Conservation (phyloP, 441 rosid genomes). For the Eugenia klotzschiana region DNA sequence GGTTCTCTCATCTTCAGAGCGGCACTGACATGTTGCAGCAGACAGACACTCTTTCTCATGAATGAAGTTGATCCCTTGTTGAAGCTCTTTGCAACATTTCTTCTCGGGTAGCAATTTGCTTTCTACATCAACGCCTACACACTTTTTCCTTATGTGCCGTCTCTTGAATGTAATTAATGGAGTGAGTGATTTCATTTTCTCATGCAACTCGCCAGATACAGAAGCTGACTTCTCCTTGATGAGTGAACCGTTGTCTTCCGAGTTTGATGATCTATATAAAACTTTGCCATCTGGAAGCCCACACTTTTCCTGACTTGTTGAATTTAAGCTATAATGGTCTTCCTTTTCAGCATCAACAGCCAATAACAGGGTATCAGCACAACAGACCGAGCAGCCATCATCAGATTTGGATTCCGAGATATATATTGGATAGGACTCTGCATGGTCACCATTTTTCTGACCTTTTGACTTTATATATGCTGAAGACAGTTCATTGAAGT, state of each 20-base stretch:
- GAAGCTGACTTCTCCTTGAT: neutral
- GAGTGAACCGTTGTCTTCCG: neutral
- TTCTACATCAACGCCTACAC: neutral
- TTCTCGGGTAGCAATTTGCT: neutral
- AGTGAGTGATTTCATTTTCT: constrained; percentile 4
- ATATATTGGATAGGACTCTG: neutral
- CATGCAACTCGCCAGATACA: neutral
- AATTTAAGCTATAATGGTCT: neutral
- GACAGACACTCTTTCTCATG: neutral
- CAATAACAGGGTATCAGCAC: constrained; percentile 2
- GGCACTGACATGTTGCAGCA: constrained; percentile 1
- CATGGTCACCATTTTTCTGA: neutral
- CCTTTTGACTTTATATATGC: neutral
- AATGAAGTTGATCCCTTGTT: constrained; percentile 1
- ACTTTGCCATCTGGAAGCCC: neutral
- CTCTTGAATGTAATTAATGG: constrained; percentile 26
- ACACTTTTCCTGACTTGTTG: neutral
- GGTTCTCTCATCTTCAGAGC: constrained; percentile 1
- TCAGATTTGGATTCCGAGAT: neutral
- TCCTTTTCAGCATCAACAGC: neutral
- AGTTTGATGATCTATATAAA: constrained; percentile 5
- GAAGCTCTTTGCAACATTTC: neutral
- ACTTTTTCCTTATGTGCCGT: constrained; percentile 16
- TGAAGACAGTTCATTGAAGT: neutral
- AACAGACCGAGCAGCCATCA: constrained; percentile 1